A percentile compares a stretch with the other conserved stretches of the same genome.
Evolutionary conservation across 148 eudicot species (phyloP).

Genomic region (Rhododendron mucronatum): DNA sequence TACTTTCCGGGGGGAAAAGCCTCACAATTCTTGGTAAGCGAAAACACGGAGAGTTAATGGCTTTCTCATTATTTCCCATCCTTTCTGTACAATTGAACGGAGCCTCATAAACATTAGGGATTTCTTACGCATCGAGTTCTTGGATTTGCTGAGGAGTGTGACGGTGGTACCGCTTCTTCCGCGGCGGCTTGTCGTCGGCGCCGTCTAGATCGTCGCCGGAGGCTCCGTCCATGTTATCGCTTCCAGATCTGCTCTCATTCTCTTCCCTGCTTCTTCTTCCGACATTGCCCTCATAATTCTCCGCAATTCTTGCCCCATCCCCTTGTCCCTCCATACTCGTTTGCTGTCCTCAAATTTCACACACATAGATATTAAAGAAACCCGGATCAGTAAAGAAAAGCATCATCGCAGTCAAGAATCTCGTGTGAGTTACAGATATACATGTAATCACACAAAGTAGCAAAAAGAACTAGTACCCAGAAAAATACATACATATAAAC

Average conservation of each 20-base stretch:
- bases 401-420: not conserved
- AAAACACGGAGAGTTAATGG: not conserved
- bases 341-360: constrained; percentile 31
- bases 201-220: constrained; percentile 89
- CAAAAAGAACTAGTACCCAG: not conserved
- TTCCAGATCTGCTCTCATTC: constrained; percentile 96
- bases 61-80: not conserved
- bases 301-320: constrained; percentile 36
- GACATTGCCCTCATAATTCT: constrained; percentile 37
- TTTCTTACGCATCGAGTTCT: constrained; percentile 85
- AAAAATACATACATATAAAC: not conserved
- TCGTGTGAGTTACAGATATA: not conserved
- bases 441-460: not conserved
- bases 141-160: constrained; percentile 99
- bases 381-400: not conserved
- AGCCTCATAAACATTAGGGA: not conserved
- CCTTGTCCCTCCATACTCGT: constrained; percentile 56
- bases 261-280: constrained; percentile 64
- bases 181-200: constrained; percentile 54
- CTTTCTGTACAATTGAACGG: not conserved
- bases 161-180: constrained; percentile 90
- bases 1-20: too few species aligned
- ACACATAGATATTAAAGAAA: not conserved
- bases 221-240: constrained; percentile 81
- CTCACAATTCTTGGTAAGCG: not conserved